Percentiles rank a stretch among this genome's conserved stretches.
Evolutionary conservation across 2,329 filamentous ascomycete species (phyloP).

Genomic region (Chrysosporium keratinophilum): DNA sequence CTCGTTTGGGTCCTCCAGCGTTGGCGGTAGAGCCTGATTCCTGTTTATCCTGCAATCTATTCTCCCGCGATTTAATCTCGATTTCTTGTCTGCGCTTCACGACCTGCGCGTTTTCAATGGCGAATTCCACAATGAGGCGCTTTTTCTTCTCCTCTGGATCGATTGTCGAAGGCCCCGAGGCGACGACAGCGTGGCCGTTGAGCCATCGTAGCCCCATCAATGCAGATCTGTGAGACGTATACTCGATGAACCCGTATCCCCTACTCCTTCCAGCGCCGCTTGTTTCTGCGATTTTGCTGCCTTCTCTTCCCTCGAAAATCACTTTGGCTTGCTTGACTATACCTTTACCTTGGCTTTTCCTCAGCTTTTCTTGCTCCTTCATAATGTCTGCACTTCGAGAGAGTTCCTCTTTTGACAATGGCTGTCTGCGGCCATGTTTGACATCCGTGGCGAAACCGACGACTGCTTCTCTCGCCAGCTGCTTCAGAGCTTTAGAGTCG

Average conservation of each 20-base stretch:
- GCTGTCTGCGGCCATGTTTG: conserved; percentile 62
- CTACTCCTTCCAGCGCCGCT: conserved; percentile 71
- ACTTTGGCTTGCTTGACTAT: conserved; percentile 90
- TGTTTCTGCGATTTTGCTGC: conserved; percentile 69
- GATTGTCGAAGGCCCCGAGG: conserved; percentile 21
- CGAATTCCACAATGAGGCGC: conserved; percentile 88
- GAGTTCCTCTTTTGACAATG: conserved; percentile 82
- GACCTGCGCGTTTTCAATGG: conserved; percentile 95
- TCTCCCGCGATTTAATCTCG: conserved; percentile 45
- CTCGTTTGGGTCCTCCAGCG: conserved; percentile 18
- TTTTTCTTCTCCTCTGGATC: conserved; percentile 49
- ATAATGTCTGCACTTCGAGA: conserved; percentile 69
- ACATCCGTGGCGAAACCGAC: conserved; percentile 90
- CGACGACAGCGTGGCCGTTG: conserved; percentile 58
- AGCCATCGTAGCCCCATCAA: conserved; percentile 91
- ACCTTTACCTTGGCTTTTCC: conserved; percentile 73
- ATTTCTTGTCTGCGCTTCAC: conserved; percentile 64
- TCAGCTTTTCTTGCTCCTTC: conserved; percentile 64
- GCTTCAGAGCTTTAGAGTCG: conserved; percentile 78
- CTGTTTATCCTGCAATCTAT: conserved; percentile 16
- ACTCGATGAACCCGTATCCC: conserved; percentile 97
- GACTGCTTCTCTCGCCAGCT: conserved; percentile 79
- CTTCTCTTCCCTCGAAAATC: conserved; percentile 79
- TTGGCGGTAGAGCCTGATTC: not conserved
- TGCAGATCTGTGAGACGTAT: conserved; percentile 83